Evolutionary conservation across 345 rosid species (phyloP).

Genomic region (Camelina hispida): DNA sequence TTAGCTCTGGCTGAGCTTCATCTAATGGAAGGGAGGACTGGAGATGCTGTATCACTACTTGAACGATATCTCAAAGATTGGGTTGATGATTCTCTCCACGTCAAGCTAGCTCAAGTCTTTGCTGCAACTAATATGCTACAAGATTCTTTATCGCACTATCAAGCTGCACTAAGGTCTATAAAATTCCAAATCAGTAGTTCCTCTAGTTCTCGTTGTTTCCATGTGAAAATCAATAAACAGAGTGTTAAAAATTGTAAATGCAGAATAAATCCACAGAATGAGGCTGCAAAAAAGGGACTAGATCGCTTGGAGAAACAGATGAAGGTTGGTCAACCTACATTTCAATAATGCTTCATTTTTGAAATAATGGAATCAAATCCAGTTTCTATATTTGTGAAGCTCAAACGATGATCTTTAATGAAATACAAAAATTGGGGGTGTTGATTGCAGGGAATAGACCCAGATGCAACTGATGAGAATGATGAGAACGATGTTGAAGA

Average conservation of each 20-base stretch:
- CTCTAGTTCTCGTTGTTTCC: not conserved
- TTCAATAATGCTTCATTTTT: not conserved
- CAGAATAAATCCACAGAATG: constrained; percentile 91
- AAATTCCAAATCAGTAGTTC: not conserved
- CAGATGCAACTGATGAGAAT: constrained; percentile 96
- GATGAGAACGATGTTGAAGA: constrained; percentile 97
- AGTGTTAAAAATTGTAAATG: constrained; percentile 26
- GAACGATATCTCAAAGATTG: constrained; percentile 95
- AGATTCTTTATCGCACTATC: constrained; percentile 88
- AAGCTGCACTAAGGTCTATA: constrained; percentile 81
- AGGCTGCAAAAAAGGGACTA: constrained; percentile 94
- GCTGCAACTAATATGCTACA: constrained; percentile 84
- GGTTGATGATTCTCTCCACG: constrained; percentile 98
- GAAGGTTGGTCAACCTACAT: constrained; percentile 65
- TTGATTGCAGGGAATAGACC: constrained; percentile 87
- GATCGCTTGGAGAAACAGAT: constrained; percentile 96
- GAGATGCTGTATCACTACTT: constrained; percentile 94
- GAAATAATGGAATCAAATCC: not conserved
- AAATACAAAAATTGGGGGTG: not conserved
- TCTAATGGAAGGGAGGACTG: constrained; percentile 84
- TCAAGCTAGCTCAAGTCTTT: constrained; percentile 95
- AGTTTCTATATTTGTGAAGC: too few species aligned
- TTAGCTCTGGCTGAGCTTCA: constrained; percentile 96
- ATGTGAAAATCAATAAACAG: not conserved
- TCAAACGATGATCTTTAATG: not conserved